These are phyloP conservation scores for Clonostachys solani DNA, from an alignment of 2,329 filamentous ascomycete genomes.

Conservation along the genomic window DNA sequence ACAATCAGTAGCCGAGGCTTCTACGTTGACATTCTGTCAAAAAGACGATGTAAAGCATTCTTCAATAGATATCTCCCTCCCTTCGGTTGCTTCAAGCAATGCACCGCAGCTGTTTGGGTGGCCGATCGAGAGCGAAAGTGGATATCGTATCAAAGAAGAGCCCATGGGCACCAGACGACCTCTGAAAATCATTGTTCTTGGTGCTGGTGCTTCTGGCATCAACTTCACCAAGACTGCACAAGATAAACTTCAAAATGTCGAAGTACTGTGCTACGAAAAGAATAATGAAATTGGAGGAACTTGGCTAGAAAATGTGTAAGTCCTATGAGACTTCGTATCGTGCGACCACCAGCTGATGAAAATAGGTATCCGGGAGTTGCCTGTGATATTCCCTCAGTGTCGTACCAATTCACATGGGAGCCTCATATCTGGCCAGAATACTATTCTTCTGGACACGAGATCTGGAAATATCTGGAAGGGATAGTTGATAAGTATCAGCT, in stretches of 20 bases:
- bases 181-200: conserved; percentile 17
- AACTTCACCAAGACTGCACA: conserved; percentile 15
- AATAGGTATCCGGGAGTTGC: conserved; percentile 15
- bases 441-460: conserved; percentile 50
- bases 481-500: conserved; percentile 46
- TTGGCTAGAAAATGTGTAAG: conserved; percentile 12
- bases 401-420: conserved; percentile 59
- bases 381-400: conserved; percentile 54
- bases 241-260: conserved; percentile 10
- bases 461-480: conserved; percentile 45
- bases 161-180: conserved; percentile 12
- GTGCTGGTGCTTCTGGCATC: conserved; percentile 19
- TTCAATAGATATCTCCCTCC: too few relatives aligned
- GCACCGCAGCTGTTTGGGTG: neutral
- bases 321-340: too few relatives aligned
- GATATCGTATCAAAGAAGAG: conserved; percentile 13
- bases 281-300: conserved; percentile 15
- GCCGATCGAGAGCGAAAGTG: neutral
- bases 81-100: neutral
- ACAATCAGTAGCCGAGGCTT: too few relatives aligned
- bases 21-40: too few relatives aligned
- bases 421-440: conserved; percentile 57
- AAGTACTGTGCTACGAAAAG: conserved; percentile 19
- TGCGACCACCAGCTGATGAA: too few relatives aligned
- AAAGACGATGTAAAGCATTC: too few relatives aligned